Conservation (phyloP, 2,329 filamentous ascomycete genomes). For the Huntiella abstrusa region DNA sequence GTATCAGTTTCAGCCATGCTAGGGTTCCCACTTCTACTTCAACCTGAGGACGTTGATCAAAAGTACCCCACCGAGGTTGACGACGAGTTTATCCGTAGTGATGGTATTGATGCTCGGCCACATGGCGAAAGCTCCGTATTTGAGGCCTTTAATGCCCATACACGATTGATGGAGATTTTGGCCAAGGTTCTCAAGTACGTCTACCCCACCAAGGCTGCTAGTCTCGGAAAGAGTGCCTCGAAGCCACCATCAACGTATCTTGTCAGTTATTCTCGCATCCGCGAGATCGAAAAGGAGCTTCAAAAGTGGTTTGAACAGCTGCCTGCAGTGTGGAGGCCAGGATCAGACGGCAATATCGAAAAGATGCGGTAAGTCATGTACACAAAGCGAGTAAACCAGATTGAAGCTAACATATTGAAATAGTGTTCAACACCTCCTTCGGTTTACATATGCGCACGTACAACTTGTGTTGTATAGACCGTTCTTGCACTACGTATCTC, state of each 20-base stretch:
- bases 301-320: conserved; percentile 46
- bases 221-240: conserved; percentile 15
- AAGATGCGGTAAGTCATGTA: conserved; percentile 46
- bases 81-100: conserved; percentile 45
- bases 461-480: conserved; percentile 70
- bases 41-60: conserved; percentile 48
- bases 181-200: conserved; percentile 45
- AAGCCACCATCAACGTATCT: conserved; percentile 28
- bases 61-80: conserved; percentile 45
- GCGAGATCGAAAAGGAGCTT: conserved; percentile 44
- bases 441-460: conserved; percentile 66
- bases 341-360: conserved; percentile 54
- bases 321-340: conserved; percentile 60
- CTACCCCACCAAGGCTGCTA: conserved; percentile 26
- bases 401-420: background rate
- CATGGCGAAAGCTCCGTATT: conserved; percentile 41
- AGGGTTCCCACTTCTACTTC: conserved; percentile 45
- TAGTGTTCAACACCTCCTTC: conserved; percentile 53
- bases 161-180: conserved; percentile 42
- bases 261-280: conserved; percentile 44
- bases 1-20: conserved; percentile 50
- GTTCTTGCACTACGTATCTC: conserved; percentile 67
- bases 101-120: conserved; percentile 32
- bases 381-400: background rate
- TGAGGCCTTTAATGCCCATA: conserved; percentile 48